Evolutionary conservation across 805 yeast species (phyloP).

Genomic region (Limtongia smithiae): DNA sequence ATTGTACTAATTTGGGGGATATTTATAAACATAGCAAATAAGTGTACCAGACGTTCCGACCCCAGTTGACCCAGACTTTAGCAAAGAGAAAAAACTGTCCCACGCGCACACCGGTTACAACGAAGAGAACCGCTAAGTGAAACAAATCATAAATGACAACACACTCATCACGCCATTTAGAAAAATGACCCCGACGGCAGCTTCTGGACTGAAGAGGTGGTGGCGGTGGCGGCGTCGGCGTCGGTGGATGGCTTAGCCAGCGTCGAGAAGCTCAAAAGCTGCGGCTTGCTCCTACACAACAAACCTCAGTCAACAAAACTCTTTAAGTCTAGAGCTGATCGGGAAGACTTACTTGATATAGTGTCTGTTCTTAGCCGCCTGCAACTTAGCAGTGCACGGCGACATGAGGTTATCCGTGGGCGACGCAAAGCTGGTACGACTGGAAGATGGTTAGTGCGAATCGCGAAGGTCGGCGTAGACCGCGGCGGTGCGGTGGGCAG

Average conservation of each 20-base stretch:
- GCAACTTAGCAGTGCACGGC: constrained; percentile 56
- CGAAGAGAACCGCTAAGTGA: too few relatives aligned
- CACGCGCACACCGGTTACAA: too few relatives aligned
- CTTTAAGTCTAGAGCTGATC: not conserved
- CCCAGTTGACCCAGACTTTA: too few relatives aligned
- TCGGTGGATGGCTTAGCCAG: constrained; percentile 5
- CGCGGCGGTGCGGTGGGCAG: too few relatives aligned
- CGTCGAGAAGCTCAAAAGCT: constrained; percentile 18
- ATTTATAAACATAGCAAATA: too few relatives aligned
- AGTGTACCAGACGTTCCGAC: too few relatives aligned
- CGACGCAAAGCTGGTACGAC: constrained; percentile 41
- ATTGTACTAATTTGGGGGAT: too few relatives aligned
- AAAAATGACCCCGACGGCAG: too few relatives aligned
- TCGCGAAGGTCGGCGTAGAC: not conserved
- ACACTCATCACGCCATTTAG: too few relatives aligned
- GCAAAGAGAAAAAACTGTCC: too few relatives aligned
- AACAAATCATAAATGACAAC: too few relatives aligned
- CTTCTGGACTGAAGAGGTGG: too few relatives aligned
- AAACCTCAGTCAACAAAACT: not conserved
- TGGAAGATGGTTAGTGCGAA: not conserved
- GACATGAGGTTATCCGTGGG: constrained; percentile 59
- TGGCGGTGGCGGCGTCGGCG: constrained; percentile 16
- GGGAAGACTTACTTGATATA: constrained; percentile 37
- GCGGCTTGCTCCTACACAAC: constrained; percentile 24
- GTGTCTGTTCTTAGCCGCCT: constrained; percentile 47